Percentiles rank a stretch among this genome's conserved stretches.
These are phyloP conservation scores for Blastobotrys muscicola DNA, from an alignment of 805 yeast species.

Conservation along the genomic window DNA sequence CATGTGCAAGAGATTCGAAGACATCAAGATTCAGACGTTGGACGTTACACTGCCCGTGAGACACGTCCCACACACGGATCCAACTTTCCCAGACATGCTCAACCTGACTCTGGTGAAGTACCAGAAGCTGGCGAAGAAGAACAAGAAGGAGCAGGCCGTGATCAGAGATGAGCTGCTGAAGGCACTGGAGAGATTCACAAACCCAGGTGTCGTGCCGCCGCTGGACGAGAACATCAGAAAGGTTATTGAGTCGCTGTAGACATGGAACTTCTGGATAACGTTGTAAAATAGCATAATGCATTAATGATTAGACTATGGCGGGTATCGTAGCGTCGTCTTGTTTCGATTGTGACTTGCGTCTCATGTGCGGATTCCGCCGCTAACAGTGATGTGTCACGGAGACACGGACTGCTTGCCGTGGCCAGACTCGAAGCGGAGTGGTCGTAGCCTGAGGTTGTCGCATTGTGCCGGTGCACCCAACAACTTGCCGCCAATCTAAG, in stretches of 20 bases:
- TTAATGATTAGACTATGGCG: no score
- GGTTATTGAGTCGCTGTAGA: not conserved
- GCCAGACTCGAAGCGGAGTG: no score
- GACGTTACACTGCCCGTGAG: conserved; percentile 66
- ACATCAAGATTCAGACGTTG: conserved; percentile 27
- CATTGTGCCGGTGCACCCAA: no score
- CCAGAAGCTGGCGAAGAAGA: conserved; percentile 1
- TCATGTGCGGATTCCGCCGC: no score
- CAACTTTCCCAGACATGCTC: conserved; percentile 46
- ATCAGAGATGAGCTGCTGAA: not conserved
- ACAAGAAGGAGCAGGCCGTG: not conserved
- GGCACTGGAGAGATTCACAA: not conserved
- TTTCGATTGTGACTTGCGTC: no score
- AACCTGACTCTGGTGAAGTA: conserved; percentile 66
- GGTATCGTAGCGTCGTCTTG: no score
- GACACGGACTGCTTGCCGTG: no score
- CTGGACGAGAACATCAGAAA: not conserved
- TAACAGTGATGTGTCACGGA: no score
- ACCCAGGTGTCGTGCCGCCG: not conserved
- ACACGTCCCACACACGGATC: conserved; percentile 32
- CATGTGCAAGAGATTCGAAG: conserved; percentile 33
- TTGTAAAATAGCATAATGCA: not conserved
- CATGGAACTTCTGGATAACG: no score
- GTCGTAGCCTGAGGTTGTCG: no score
- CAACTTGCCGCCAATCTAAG: no score